phyloP scores from a whole-genome alignment of 352 stramenopile species.

The Phytophthora idaei region DNA sequence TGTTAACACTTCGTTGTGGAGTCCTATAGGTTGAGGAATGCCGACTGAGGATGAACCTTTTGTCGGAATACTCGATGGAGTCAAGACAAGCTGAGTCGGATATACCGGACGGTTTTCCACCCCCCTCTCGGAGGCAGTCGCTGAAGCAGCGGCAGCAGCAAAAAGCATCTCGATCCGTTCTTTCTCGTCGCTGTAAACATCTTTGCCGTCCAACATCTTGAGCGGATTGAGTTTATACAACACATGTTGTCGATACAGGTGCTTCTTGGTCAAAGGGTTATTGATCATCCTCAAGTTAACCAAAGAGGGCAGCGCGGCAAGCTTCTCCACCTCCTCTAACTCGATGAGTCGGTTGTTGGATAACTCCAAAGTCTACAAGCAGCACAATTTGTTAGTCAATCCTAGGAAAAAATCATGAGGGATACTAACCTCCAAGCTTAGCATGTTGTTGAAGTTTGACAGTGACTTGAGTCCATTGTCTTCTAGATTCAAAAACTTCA shows the following conservation, averaged over 20 bases:
- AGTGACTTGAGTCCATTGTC: conserved; percentile 83
- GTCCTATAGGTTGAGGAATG: conserved; percentile 26
- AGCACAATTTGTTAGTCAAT: conserved; percentile 10
- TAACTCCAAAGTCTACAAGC: conserved; percentile 62
- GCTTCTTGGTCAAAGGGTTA: conserved; percentile 84
- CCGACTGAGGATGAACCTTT: conserved; percentile 24
- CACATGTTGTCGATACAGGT: conserved; percentile 78
- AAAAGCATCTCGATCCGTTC: conserved; percentile 75
- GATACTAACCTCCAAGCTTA: conserved; percentile 64
- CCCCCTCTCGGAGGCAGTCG: conserved; percentile 23
- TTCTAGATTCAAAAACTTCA: conserved; percentile 72
- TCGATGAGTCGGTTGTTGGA: conserved; percentile 81
- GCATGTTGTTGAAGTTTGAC: conserved; percentile 67
- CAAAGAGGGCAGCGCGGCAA: conserved; percentile 61
- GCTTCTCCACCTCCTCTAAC: conserved; percentile 81
- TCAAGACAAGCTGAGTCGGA: conserved; percentile 39
- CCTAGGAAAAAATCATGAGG: not conserved
- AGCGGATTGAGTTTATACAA: conserved; percentile 66
- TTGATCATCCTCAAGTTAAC: conserved; percentile 65
- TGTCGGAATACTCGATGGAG: conserved; percentile 52
- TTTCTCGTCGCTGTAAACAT: conserved; percentile 80
- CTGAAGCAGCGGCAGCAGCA: conserved; percentile 33
- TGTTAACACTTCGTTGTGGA: conserved; percentile 48
- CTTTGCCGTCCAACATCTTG: conserved; percentile 64
- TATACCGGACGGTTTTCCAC: conserved; percentile 26